Base-by-base conservation (phyloP, 805 yeast genomes). In the Danielia oregonensis region DNA sequence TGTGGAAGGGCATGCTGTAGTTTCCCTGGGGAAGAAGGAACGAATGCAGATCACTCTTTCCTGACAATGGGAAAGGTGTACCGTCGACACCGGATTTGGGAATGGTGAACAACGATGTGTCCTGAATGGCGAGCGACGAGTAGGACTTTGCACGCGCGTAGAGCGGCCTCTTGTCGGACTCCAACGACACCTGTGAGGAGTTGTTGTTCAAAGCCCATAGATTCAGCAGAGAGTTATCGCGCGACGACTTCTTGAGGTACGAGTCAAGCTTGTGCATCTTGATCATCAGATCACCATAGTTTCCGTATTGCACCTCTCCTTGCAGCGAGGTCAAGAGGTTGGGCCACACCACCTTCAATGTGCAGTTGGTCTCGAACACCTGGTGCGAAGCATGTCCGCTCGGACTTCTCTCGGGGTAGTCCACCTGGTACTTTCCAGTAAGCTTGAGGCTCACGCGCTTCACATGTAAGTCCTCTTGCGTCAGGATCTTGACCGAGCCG, bases 21-120 rank as follows among this genome's bases (percentile, higher is more conserved):
- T 75, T 75, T 1, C 79, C 80, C 36, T 66, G 57, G 2, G 77
- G 78, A 18, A 75, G 52, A 10, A 62, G 52, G 43, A 61, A 75
- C 11, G 68, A 62, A 42, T 58, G 59, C 9, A 36, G 23, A 17
- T 44, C 49, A 19, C 40, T 33, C 14, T 31, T 35, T 2, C 35
- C 34, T 14, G 14, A 15, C 25, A 36, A 26, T 11, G 51, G 50
- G 30, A 45, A 43, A 4, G 72, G 72, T 9, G 72, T 68, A 6
- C 72, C 73, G 42, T 67, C 72, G 8, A 61, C 39, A 1, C 72
- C 72, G 36, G 61, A 49, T 15, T 49, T 35, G 1, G 71, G 68
- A 11, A 61, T 36, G 27, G 48, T 42, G 14, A 63, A 37, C 10
- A 55, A 40, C 1, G 56, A 40, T 13, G 39, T 29, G 12, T 42